phyloP scores from a whole-genome alignment of 1,284 basidiomycete species.

The Rhizoctonia solani region DNA sequence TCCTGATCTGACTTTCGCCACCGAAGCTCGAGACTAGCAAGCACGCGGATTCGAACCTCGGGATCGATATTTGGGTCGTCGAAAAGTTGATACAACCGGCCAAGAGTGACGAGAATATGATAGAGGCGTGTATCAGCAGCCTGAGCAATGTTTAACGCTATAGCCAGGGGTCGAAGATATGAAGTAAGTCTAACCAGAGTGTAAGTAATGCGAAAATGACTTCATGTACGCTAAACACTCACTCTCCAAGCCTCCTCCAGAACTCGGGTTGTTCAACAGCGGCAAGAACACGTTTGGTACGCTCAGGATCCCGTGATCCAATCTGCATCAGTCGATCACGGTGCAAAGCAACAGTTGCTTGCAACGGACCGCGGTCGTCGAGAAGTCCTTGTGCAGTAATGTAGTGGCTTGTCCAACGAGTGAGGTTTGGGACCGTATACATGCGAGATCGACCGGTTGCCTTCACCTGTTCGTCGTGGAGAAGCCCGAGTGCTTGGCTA shows the following conservation, averaged over 20 bases:
- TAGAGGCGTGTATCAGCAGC: conserved; percentile 46
- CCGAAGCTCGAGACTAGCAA: conserved; percentile 48
- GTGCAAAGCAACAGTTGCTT: neutral
- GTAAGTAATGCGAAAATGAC: neutral
- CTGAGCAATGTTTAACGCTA: conserved; percentile 50
- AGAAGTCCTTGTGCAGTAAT: neutral
- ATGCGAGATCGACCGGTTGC: neutral
- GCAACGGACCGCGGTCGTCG: neutral
- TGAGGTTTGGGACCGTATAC: neutral
- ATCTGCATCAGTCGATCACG: neutral
- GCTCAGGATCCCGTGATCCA: neutral
- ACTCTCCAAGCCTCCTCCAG: conserved; percentile 1
- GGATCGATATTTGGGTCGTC: neutral
- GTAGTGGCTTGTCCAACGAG: conserved; percentile 3
- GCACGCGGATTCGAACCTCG: conserved; percentile 41
- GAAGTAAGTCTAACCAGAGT: conserved; percentile 41
- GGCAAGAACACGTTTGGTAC: neutral
- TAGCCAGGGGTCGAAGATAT: conserved; percentile 50
- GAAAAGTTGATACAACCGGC: conserved; percentile 42
- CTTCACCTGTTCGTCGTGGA: conserved; percentile 5
- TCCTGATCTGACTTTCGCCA: conserved; percentile 53
- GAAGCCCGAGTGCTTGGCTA: neutral
- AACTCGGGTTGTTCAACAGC: neutral
- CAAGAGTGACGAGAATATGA: conserved; percentile 49
- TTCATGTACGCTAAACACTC: neutral